These are phyloP conservation scores for Candida frijolesensis DNA, from an alignment of 1,139 yeast species.

Conservation along the genomic window DNA sequence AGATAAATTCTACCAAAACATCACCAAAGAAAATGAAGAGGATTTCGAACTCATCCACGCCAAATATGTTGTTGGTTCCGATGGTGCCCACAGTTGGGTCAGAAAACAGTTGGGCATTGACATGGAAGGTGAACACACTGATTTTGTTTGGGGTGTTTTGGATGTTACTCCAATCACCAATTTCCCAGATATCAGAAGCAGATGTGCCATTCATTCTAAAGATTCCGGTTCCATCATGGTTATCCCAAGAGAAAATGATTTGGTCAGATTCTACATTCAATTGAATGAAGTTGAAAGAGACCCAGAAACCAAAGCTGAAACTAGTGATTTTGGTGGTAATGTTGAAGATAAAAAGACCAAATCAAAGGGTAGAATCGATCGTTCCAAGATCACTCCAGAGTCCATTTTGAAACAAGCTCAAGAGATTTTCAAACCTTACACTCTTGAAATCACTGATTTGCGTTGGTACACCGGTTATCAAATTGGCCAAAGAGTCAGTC, in stretches of 20 bases:
- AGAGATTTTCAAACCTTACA: constrained; percentile 31
- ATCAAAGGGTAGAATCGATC: constrained; percentile 25
- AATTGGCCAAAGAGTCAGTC: constrained; percentile 38
- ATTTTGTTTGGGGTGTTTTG: constrained; percentile 39
- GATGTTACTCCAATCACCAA: constrained; percentile 37
- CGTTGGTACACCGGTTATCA: constrained; percentile 39
- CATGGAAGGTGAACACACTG: constrained; percentile 39
- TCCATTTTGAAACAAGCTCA: constrained; percentile 29
- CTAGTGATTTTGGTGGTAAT: constrained; percentile 11
- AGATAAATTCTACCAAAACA: constrained; percentile 15
- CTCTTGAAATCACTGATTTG: constrained; percentile 27
- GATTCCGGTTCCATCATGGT: constrained; percentile 34
- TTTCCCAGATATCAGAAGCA: constrained; percentile 37
- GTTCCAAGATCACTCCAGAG: constrained; percentile 30
- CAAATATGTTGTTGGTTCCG: constrained; percentile 37
- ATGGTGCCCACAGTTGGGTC: constrained; percentile 42
- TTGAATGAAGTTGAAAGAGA: constrained; percentile 28
- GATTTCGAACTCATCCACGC: constrained; percentile 24
- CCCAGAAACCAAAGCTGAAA: constrained; percentile 12
- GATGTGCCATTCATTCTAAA: constrained; percentile 36
- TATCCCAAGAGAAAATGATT: constrained; percentile 36
- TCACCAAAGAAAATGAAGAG: constrained; percentile 7
- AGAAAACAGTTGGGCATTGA: constrained; percentile 24
- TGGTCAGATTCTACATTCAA: constrained; percentile 32
- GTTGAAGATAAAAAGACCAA: constrained; percentile 10